A percentile compares a stretch with the other conserved stretches of the same genome.
These are phyloP conservation scores for Metschnikowia sp. DNA, from an alignment of 805 yeast genomes.

Conservation along the genomic window DNA sequence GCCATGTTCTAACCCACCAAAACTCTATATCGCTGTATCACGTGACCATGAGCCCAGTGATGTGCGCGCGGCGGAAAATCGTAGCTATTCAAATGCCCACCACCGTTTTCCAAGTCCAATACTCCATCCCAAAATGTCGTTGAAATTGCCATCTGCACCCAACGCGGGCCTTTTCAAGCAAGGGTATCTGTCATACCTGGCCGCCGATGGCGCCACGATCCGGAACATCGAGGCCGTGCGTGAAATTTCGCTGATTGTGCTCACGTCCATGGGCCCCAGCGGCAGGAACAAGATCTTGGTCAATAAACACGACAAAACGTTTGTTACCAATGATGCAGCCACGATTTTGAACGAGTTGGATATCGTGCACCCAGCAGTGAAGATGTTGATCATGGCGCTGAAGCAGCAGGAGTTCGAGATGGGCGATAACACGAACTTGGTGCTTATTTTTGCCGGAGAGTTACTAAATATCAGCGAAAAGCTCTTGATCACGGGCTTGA, in stretches of 20 bases:
- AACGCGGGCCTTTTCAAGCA: slow-evolving; percentile 92
- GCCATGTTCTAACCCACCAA: neutral
- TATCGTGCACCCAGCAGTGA: slow-evolving; percentile 96
- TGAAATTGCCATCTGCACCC: slow-evolving; percentile 89
- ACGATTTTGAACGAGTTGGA: slow-evolving; percentile 92
- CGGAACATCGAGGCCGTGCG: slow-evolving; percentile 93
- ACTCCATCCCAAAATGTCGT: slow-evolving; percentile 56
- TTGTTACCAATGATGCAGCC: slow-evolving; percentile 96
- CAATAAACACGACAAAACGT: slow-evolving; percentile 78
- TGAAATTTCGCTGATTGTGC: slow-evolving; percentile 86
- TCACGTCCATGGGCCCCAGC: slow-evolving; percentile 95
- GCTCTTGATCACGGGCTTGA: slow-evolving; percentile 76
- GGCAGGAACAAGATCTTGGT: slow-evolving; percentile 96
- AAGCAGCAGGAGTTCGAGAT: slow-evolving; percentile 96
- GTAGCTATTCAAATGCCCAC: neutral
- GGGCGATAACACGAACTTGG: slow-evolving; percentile 96
- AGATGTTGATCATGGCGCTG: slow-evolving; percentile 91
- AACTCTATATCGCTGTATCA: neutral
- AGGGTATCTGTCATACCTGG: slow-evolving; percentile 83
- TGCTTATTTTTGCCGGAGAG: slow-evolving; percentile 90
- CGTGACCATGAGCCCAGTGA: neutral
- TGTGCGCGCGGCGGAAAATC: neutral
- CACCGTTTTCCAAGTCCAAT: neutral
- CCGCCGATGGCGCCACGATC: slow-evolving; percentile 91
- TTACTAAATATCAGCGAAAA: slow-evolving; percentile 83